Evolutionary conservation across 2,329 filamentous ascomycete species (phyloP).

Genomic region (Aspergillus unguis): DNA sequence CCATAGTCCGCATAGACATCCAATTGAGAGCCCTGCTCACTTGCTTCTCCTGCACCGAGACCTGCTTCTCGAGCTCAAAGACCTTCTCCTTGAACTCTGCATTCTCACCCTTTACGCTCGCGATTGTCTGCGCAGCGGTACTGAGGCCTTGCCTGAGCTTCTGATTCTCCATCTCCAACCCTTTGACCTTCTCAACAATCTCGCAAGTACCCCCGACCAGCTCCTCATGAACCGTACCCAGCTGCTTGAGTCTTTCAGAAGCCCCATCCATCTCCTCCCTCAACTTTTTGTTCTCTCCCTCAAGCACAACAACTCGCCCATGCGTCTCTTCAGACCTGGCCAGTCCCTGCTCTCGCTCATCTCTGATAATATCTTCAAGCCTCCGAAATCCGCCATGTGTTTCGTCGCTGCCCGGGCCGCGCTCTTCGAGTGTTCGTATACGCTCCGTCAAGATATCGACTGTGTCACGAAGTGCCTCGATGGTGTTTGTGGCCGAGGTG

Average conservation of each 20-base stretch:
- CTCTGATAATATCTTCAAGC: neutral
- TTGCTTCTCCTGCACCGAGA: neutral
- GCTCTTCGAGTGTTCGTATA: neutral
- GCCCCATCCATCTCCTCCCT: neutral
- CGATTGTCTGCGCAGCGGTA: neutral
- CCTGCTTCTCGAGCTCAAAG: neutral
- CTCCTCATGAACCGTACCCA: neutral
- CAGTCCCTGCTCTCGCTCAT: neutral
- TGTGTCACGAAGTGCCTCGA: slow-evolving; percentile 3
- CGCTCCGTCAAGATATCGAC: slow-evolving; percentile 5
- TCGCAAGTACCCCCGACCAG: neutral
- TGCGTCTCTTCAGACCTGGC: neutral
- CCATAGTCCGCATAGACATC: slow-evolving; percentile 4
- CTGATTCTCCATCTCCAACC: neutral
- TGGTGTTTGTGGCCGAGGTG: slow-evolving; percentile 7
- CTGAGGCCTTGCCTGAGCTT: neutral
- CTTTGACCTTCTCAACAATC: neutral
- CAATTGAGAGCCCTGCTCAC: neutral
- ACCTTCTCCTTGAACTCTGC: neutral
- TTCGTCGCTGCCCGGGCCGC: neutral
- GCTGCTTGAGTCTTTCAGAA: neutral
- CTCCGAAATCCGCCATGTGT: neutral
- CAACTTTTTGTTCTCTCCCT: neutral
- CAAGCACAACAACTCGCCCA: neutral
- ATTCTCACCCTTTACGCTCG: neutral